Evolutionary conservation across 768 basidiomycete genomes (phyloP).

Genomic region (Rhodotorula graminis): DNA sequence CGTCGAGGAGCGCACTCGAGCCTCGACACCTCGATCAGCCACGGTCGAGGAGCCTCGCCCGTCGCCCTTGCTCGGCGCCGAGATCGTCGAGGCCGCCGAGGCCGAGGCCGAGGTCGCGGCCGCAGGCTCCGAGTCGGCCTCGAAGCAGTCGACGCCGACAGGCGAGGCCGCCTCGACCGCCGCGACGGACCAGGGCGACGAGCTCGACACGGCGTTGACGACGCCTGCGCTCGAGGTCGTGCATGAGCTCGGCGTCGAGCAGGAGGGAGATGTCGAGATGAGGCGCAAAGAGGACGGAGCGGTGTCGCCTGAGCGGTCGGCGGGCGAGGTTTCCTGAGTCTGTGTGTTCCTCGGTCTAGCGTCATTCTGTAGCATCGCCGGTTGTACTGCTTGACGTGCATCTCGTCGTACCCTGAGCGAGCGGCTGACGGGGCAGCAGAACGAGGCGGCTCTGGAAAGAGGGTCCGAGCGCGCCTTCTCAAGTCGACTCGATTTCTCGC

Average conservation of each 20-base stretch:
- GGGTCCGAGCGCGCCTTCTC: too few relatives aligned
- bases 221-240: conserved; percentile 8
- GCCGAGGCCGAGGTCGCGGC: not conserved
- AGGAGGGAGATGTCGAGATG: not conserved
- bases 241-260: not conserved
- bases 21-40: too few relatives aligned
- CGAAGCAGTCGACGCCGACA: not conserved
- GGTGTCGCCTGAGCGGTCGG: not conserved
- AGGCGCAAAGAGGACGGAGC: not conserved
- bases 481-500: too few relatives aligned
- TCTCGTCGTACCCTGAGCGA: too few relatives aligned
- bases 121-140: not conserved
- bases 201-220: not conserved
- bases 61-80: too few relatives aligned
- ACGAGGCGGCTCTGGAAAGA: too few relatives aligned
- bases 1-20: too few relatives aligned
- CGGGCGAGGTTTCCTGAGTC: not conserved
- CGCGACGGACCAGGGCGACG: not conserved
- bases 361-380: too few relatives aligned
- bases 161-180: not conserved
- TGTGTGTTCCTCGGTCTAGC: not conserved
- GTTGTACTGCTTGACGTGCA: too few relatives aligned
- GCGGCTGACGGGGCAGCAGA: too few relatives aligned
- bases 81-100: not conserved
- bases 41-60: too few relatives aligned